Conservation (phyloP, 345 rosid species). For the Kandelia obovata region DNA sequence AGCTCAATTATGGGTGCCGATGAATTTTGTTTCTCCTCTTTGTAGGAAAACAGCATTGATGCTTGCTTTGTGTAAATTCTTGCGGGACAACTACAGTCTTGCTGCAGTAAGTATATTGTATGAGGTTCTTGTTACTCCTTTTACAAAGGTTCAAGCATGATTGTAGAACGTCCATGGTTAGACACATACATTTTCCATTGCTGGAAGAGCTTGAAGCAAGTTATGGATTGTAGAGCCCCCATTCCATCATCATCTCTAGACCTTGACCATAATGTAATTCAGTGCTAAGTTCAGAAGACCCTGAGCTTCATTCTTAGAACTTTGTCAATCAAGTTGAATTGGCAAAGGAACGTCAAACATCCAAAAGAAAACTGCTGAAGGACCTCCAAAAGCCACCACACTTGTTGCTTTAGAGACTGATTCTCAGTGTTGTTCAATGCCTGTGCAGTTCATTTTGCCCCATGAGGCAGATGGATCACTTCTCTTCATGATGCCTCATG, state of each 20-base stretch:
- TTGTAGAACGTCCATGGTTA: neutral
- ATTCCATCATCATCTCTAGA: neutral
- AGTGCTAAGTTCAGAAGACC: neutral
- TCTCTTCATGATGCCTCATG: neutral
- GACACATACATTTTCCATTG: neutral
- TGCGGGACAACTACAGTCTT: constrained; percentile 90
- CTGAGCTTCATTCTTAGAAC: neutral
- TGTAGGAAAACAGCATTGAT: constrained; percentile 89
- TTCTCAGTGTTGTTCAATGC: neutral
- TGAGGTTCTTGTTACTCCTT: neutral
- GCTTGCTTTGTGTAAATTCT: constrained; percentile 69
- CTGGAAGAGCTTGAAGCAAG: neutral
- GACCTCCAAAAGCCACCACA: neutral
- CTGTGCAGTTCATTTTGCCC: neutral
- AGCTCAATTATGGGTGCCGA: constrained; percentile 4
- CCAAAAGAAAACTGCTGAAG: neutral
- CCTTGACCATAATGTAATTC: neutral
- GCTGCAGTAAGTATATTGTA: constrained; percentile 72
- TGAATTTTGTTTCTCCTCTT: constrained; percentile 5
- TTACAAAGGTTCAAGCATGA: neutral
- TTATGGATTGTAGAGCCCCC: too few species aligned
- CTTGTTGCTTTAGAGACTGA: neutral
- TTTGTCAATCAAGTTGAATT: neutral
- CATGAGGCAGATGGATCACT: constrained; percentile 4
- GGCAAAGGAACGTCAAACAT: neutral